Base-by-base conservation (phyloP, 1,284 basidiomycete species). In the Albatrellus sp. region DNA sequence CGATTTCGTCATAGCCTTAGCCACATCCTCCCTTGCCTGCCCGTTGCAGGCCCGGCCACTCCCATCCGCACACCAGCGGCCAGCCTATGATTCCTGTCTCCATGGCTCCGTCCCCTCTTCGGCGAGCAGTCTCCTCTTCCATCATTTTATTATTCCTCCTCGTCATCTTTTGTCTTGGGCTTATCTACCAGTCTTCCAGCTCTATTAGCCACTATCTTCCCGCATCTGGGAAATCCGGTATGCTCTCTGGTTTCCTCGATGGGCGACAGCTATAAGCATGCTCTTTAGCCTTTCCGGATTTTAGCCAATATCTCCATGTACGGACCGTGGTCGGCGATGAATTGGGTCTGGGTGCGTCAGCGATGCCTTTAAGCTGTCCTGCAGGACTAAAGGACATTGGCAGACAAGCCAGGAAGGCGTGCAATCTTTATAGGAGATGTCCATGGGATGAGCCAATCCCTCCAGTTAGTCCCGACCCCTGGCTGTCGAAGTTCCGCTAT, bases 381-480 rank as follows among this genome's bases (percentile, higher is more conserved):
- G 24, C 3, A 24, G 7, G 24, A 7, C 24, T 24, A 24, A 24
- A 24, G 20, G 37, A 6, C 24, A 19, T 39, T 34, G 34, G 37
- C 46, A 80, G 80, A 70, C 46, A 64, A 72, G 19, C 59, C 66
- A 3, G 54, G 65, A n/a, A 66, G 61, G 48, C 76, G 86, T 8
- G 62, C 82, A 17, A 73, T 92, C 38, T 63, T 88, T 48, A 63
- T 90, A 20, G 90, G 90, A 13, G 90, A 94, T 54, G 71, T 93
- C 2, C 90, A 94, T 66, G 89, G 87, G 37, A 87, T 81, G 70
- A 68, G 75, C 46, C 57, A 68, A 12, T 73, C 80, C 1, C 62
- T 94, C 5, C 65, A 75, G 84, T 87, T 46, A 49, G 80, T 62
- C 3, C 40, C 35, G 31, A 3, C 16, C 28, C 30, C 37, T 17